Conservation (phyloP, 257 asterid genomes). For the Capsicum pubescens region DNA sequence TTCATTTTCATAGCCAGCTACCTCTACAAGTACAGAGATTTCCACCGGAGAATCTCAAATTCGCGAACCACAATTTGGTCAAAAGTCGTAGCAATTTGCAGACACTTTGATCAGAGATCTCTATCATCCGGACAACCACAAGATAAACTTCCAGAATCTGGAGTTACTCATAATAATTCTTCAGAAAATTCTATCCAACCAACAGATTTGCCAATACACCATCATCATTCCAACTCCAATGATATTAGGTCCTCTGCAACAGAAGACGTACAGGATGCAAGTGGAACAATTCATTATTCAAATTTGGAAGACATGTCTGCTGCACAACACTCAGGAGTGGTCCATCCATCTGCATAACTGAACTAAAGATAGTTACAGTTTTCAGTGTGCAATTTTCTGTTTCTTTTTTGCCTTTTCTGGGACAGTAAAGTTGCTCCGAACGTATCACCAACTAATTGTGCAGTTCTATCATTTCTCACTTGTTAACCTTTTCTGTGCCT, state of each 20-base stretch:
- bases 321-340: neutral
- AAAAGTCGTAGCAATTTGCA: conserved; percentile 35
- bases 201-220: neutral
- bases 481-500: neutral
- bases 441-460: neutral
- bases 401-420: neutral
- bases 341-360: conserved; percentile 20
- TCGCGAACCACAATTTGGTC: conserved; percentile 40
- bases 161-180: neutral
- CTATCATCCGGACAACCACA: conserved; percentile 21
- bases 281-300: neutral
- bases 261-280: conserved; percentile 18
- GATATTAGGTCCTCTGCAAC: neutral
- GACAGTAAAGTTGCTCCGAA: neutral
- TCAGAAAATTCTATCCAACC: conserved; percentile 18
- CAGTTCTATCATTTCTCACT: neutral
- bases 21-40: conserved; percentile 40
- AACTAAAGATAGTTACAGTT: neutral
- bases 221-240: neutral
- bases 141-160: conserved; percentile 27
- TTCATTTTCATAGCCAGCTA: conserved; percentile 35
- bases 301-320: conserved; percentile 19
- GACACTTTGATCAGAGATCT: conserved; percentile 46
- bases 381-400: neutral
- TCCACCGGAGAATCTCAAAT: conserved; percentile 30